A percentile compares a stretch with the other conserved stretches of the same genome.
phyloP scores from a whole-genome alignment of 805 yeast species.

The Kodamaea fukazawae region DNA sequence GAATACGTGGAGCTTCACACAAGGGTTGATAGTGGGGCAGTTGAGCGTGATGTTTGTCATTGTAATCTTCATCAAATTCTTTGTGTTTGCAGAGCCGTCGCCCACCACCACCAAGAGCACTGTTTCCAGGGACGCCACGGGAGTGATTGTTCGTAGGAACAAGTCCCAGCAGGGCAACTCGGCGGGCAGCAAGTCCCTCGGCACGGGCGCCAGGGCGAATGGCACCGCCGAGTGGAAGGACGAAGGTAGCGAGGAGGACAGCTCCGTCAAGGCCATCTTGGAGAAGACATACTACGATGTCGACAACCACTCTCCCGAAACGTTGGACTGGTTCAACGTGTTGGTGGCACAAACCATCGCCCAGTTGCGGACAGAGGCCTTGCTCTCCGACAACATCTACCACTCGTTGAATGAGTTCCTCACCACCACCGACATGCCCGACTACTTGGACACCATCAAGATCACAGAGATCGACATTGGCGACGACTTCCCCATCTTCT shows the following conservation, averaged over 20 bases:
- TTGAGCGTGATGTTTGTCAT: constrained; percentile 63
- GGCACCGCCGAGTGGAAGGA: constrained; percentile 5
- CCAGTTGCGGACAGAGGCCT: constrained; percentile 86
- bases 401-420: constrained; percentile 72
- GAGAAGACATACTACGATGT: constrained; percentile 94
- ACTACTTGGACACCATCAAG: constrained; percentile 71
- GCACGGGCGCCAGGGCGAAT: constrained; percentile 13
- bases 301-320: constrained; percentile 80
- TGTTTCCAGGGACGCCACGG: constrained; percentile 27
- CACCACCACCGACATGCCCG: constrained; percentile 64
- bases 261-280: constrained; percentile 48
- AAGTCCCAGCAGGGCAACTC: constrained; percentile 8
- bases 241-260: constrained; percentile 17
- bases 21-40: constrained; percentile 74
- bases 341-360: constrained; percentile 86
- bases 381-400: constrained; percentile 78
- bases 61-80: constrained; percentile 66
- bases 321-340: constrained; percentile 96
- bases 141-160: constrained; percentile 34
- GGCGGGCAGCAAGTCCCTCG: constrained; percentile 13
- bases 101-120: constrained; percentile 32
- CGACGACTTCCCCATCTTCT: constrained; percentile 90
- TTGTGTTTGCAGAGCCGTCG: constrained; percentile 68
- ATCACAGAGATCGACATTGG: constrained; percentile 91
- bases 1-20: constrained; percentile 63